A percentile compares a stretch with the other conserved stretches of the same genome.
These are phyloP conservation scores for Oligophagozyma castellii DNA, from an alignment of 1,139 yeast genomes.

Conservation along the genomic window DNA sequence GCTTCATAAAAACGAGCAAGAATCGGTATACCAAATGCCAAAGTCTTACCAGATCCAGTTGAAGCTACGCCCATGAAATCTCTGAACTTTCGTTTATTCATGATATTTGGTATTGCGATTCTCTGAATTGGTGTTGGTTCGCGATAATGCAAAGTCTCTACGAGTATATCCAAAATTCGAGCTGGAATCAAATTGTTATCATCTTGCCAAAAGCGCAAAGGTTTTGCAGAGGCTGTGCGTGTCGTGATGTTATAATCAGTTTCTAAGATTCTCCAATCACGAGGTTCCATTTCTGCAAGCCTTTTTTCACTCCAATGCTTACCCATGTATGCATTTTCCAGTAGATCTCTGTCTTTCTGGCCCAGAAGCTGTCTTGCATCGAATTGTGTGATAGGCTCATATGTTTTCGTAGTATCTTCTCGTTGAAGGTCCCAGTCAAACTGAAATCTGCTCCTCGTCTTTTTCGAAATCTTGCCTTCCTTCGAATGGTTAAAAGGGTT, in stretches of 20 bases:
- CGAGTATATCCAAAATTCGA: conserved; percentile 29
- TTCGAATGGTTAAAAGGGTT: background rate
- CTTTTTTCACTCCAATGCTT: conserved; percentile 63
- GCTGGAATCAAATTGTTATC: conserved; percentile 39
- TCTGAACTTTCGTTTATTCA: conserved; percentile 22
- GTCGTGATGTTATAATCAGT: conserved; percentile 63
- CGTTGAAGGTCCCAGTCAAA: conserved; percentile 54
- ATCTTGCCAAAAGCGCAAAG: conserved; percentile 56
- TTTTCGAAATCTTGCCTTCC: conserved; percentile 1
- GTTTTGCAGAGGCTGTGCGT: conserved; percentile 40
- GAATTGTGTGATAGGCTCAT: conserved; percentile 25
- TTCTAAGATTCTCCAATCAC: conserved; percentile 84
- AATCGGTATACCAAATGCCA: conserved; percentile 69
- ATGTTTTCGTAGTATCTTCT: conserved; percentile 47
- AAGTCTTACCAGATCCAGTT: conserved; percentile 92
- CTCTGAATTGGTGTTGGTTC: conserved; percentile 85
- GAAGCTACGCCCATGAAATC: conserved; percentile 89
- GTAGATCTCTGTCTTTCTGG: conserved; percentile 2
- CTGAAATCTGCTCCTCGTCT: conserved; percentile 30
- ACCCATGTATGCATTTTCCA: conserved; percentile 15
- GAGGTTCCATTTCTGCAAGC: conserved; percentile 47
- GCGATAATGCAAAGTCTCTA: conserved; percentile 32
- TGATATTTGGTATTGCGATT: conserved; percentile 64
- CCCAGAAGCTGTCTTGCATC: conserved; percentile 7
- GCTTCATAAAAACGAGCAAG: conserved; percentile 40